Evolutionary conservation across 257 asterid genomes (phyloP).

Genomic region (Lycium barbarum): DNA sequence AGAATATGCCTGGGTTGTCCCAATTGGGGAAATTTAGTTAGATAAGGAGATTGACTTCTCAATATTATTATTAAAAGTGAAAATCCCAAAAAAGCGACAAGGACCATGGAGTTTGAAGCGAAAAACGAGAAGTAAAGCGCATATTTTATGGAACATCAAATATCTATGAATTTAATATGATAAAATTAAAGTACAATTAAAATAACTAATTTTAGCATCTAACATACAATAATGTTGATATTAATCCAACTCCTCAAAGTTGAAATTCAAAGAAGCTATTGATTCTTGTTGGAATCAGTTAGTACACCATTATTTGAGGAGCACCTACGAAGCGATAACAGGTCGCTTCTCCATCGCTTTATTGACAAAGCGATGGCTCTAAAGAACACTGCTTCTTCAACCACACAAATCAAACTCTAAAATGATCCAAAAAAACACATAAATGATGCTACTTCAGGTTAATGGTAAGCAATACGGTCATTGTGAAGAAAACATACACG

Average conservation of each 20-base stretch:
- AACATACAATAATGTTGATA: slow-evolving; percentile 7
- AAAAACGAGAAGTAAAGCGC: background rate
- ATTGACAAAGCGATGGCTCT: background rate
- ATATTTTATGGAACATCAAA: background rate
- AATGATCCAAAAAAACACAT: slow-evolving; percentile 24
- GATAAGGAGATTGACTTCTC: slow-evolving; percentile 24
- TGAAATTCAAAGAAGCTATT: background rate
- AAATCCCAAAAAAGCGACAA: background rate
- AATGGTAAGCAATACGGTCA: slow-evolving; percentile 23
- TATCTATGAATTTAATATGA: background rate
- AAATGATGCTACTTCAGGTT: background rate
- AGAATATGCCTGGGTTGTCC: slow-evolving; percentile 83
- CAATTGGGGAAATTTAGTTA: slow-evolving; percentile 31
- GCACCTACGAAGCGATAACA: background rate
- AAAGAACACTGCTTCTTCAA: slow-evolving; percentile 15
- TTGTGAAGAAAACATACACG: background rate
- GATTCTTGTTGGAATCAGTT: slow-evolving; percentile 20
- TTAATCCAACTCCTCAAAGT: background rate
- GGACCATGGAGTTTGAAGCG: slow-evolving; percentile 1
- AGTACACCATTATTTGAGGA: background rate
- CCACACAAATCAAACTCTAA: slow-evolving; percentile 34
- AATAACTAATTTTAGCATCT: background rate
- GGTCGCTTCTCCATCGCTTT: background rate
- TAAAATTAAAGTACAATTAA: background rate
- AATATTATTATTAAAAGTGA: background rate